Evolutionary conservation across 1,139 yeast species (phyloP).

Genomic region (Magnusiomyces suaveolens): DNA sequence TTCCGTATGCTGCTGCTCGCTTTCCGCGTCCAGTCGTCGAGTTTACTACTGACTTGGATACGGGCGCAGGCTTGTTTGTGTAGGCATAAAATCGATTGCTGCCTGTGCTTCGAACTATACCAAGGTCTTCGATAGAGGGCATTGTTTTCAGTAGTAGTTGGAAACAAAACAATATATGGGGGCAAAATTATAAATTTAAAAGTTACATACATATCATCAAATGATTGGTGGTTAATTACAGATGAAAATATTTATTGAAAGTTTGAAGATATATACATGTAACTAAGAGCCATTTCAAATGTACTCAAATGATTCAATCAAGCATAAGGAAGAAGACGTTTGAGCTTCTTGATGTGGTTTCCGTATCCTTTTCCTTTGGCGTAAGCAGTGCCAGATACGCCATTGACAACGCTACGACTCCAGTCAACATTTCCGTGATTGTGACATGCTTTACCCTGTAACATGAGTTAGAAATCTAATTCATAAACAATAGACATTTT

Average conservation of each 20-base stretch:
- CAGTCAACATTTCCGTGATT: conserved; percentile 92
- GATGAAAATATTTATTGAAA: too few relatives aligned
- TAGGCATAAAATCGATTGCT: conserved; percentile 11
- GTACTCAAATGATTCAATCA: conserved; percentile 5
- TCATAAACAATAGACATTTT: background rate
- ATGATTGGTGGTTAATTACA: too few relatives aligned
- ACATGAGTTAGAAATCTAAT: conserved; percentile 1
- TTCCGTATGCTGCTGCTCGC: conserved; percentile 12
- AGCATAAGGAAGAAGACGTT: conserved; percentile 35
- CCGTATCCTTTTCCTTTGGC: conserved; percentile 42
- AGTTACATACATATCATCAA: too few relatives aligned
- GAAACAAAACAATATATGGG: background rate
- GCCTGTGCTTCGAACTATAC: conserved; percentile 7
- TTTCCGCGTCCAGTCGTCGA: conserved; percentile 11
- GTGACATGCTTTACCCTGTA: conserved; percentile 65
- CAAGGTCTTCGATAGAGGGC: conserved; percentile 16
- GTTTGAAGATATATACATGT: too few relatives aligned
- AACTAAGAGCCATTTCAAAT: too few relatives aligned
- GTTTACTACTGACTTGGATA: background rate
- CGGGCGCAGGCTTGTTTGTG: background rate
- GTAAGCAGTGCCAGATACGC: conserved; percentile 52
- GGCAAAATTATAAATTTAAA: too few relatives aligned
- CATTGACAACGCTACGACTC: conserved; percentile 52
- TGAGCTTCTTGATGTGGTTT: conserved; percentile 49
- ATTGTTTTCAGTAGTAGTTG: conserved; percentile 1